Conservation (phyloP, 148 eudicot genomes). For the Rhododendron vialii region DNA sequence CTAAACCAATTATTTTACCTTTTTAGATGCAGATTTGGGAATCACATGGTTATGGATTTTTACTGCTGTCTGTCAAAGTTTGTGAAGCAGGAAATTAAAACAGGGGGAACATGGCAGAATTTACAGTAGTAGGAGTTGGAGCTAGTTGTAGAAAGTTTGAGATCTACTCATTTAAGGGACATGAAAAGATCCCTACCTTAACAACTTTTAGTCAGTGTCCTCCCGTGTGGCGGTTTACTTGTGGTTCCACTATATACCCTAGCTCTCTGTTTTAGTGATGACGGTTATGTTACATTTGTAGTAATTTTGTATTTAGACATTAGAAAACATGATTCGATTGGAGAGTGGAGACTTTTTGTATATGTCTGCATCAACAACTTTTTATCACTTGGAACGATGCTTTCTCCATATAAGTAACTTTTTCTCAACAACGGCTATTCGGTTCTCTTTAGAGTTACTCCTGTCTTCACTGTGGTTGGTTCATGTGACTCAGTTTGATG, state of each 20-base stretch:
- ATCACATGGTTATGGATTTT: not conserved
- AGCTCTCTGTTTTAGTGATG: not conserved
- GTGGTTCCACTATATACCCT: not conserved
- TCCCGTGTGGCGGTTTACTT: not conserved
- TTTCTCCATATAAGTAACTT: not conserved
- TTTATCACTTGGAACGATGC: not conserved
- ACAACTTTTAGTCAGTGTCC: not conserved
- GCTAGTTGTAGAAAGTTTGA: not conserved
- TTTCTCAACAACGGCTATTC: not conserved
- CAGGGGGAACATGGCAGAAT: not conserved
- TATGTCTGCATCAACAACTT: not conserved
- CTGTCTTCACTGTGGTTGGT: not conserved
- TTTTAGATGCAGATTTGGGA: not conserved
- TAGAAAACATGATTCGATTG: not conserved
- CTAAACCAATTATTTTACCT: constrained; percentile 1
- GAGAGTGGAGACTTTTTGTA: not conserved
- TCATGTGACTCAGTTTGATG: not conserved
- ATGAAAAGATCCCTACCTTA: not conserved
- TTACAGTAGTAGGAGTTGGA: not conserved
- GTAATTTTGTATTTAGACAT: not conserved
- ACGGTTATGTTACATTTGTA: not conserved
- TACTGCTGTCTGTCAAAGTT: not conserved
- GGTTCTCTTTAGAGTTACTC: not conserved
- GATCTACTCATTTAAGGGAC: not conserved
- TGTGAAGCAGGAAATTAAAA: not conserved